Evolutionary conservation across 1,139 yeast species (phyloP), one percentile per base, ranked within the genome.

Genomic region (Candida smagusa): DNA sequence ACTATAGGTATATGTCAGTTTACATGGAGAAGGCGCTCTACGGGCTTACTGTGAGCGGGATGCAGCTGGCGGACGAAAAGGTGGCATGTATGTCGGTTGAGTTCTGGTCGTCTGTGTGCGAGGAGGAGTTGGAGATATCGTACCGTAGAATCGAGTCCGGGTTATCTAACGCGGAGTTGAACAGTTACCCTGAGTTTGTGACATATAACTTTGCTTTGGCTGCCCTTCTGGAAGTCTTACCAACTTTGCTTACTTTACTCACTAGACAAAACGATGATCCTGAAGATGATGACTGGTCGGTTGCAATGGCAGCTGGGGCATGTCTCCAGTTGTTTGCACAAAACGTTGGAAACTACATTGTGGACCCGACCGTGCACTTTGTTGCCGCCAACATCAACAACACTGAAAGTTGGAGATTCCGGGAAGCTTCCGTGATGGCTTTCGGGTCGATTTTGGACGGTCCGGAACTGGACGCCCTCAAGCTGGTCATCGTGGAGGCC

Each of bases 371-470:
- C 4, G 68, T 92, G 45, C 74, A 74, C 40, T 92, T 89, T 66
- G 96, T 92, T 27, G 90, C 84, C 48, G 72, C 77, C 31, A 85
- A 87, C 55, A 75, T 92, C 39, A 61, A 63, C 7, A 73, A 77
- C 47, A 36, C 49, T 9, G 60, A 56, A 11, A 53, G 53, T 41
- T 92, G 98, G 98, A 80, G 95, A 63, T 68, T 79, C 41, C 82
- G 96, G 53, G 98, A 92, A 65, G 97, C 98, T 19, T 95, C 97
- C 1, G 97, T 92, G 6, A 92, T 92, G 98, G 97, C 98, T 0
- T 92, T 92, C 61, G 98, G 98, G 28, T 89, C 97, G 7, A 88
- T 92, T 43, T 72, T 92, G 51, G 97, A 90, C 50, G 98, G 98
- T 12, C 97, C 97, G 21, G 94, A 88, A 47, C 77, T 79, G 38